A percentile compares a stretch with the other conserved stretches of the same genome.
Conservation (phyloP, 148 eudicot genomes). For the Bassia scoparia region DNA sequence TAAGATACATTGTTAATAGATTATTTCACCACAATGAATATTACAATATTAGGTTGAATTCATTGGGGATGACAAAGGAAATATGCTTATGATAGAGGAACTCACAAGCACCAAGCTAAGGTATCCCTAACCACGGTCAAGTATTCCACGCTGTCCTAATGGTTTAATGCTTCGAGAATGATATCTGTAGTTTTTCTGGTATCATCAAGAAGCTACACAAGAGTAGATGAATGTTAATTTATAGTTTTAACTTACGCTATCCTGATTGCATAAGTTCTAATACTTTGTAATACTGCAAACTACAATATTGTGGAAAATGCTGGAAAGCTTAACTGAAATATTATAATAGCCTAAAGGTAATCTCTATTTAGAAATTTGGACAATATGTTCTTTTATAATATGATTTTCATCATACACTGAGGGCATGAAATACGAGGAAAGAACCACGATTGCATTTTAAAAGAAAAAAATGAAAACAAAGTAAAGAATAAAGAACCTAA, state of each 20-base stretch:
- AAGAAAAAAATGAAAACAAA: too few species aligned
- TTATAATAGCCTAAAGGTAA: too few species aligned
- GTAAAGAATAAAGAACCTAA: conserved; percentile 28
- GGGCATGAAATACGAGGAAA: neutral
- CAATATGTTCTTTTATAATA: too few species aligned
- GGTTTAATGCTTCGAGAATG: conserved; percentile 74
- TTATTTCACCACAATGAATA: neutral
- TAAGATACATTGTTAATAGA: neutral
- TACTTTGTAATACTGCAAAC: neutral
- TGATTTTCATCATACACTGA: too few species aligned
- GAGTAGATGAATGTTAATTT: neutral
- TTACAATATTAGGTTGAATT: neutral
- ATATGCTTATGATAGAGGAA: conserved; percentile 14
- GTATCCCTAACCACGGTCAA: conserved; percentile 94
- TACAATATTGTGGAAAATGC: neutral
- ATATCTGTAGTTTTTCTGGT: conserved; percentile 65
- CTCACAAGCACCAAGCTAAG: conserved; percentile 89
- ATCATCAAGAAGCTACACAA: conserved; percentile 75
- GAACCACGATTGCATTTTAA: neutral
- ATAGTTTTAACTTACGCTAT: neutral
- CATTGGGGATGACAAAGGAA: neutral
- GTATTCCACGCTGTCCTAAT: conserved; percentile 91
- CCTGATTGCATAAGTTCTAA: neutral
- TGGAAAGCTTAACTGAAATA: neutral
- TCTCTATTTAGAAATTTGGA: too few species aligned